A percentile compares a stretch with the other conserved stretches of the same genome.
These are phyloP conservation scores for Fusarium sp. DNA, from an alignment of 2,329 filamentous ascomycete genomes.

Conservation along the genomic window DNA sequence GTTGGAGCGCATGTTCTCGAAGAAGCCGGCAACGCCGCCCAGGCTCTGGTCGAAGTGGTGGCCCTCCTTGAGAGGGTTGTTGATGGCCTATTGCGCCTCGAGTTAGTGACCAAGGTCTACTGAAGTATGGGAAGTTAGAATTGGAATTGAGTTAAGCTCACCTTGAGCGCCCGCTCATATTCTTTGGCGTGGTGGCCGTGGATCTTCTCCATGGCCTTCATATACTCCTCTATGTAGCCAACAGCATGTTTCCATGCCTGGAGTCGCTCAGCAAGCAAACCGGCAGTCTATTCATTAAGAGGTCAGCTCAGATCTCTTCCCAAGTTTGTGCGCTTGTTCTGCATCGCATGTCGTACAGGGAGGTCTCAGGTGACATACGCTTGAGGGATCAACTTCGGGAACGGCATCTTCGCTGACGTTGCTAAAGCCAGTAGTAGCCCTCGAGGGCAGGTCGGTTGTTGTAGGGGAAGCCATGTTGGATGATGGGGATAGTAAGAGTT, in stretches of 20 bases:
- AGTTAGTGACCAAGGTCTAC: slow-evolving; percentile 1
- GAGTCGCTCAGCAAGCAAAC: slow-evolving; percentile 84
- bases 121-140: background rate
- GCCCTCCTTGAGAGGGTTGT: slow-evolving; percentile 84
- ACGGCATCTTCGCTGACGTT: slow-evolving; percentile 65
- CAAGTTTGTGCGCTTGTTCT: background rate
- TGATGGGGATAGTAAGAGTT: background rate
- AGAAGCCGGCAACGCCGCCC: slow-evolving; percentile 88
- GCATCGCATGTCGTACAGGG: background rate
- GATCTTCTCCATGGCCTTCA: slow-evolving; percentile 84
- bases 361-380: slow-evolving; percentile 53
- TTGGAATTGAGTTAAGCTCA: slow-evolving; percentile 16
- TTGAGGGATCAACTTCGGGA: slow-evolving; percentile 66
- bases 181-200: slow-evolving; percentile 89
- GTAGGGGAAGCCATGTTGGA: slow-evolving; percentile 46
- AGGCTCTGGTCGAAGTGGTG: slow-evolving; percentile 92
- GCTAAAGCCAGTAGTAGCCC: slow-evolving; percentile 58
- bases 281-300: slow-evolving; percentile 66
- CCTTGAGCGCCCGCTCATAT: slow-evolving; percentile 94
- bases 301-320: slow-evolving; percentile 2
- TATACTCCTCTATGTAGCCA: slow-evolving; percentile 89
- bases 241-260: slow-evolving; percentile 97
- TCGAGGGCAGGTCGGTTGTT: slow-evolving; percentile 52
- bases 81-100: slow-evolving; percentile 71
- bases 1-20: slow-evolving; percentile 93